These are phyloP conservation scores for Candida pseudofarinosa DNA, from an alignment of 805 yeast species.

Conservation along the genomic window DNA sequence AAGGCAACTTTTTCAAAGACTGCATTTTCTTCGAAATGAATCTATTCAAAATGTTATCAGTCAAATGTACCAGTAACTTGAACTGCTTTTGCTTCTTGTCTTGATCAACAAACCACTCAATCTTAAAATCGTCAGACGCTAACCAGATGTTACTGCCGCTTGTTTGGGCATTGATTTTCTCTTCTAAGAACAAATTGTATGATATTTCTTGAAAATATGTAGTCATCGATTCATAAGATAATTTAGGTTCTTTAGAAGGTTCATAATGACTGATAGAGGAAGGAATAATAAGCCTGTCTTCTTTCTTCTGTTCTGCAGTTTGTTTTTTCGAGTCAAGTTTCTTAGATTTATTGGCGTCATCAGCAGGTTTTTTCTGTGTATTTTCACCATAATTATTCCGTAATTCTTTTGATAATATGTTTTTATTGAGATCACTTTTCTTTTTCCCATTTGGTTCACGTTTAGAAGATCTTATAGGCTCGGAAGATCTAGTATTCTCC, in stretches of 20 bases:
- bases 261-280: slow-evolving; percentile 25
- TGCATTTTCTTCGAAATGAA: slow-evolving; percentile 48
- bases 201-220: slow-evolving; percentile 58
- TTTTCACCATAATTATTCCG: neutral
- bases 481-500: neutral
- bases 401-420: neutral
- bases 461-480: neutral
- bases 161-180: slow-evolving; percentile 34
- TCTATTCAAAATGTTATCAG: slow-evolving; percentile 46
- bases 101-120: slow-evolving; percentile 50
- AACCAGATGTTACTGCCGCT: slow-evolving; percentile 33
- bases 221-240: slow-evolving; percentile 46
- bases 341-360: neutral
- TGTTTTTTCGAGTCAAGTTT: neutral
- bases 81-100: slow-evolving; percentile 37
- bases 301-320: neutral
- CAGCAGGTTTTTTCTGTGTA: neutral
- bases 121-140: slow-evolving; percentile 38
- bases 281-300: slow-evolving; percentile 14
- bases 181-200: slow-evolving; percentile 60
- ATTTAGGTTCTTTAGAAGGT: slow-evolving; percentile 37
- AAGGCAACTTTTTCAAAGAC: slow-evolving; percentile 55
- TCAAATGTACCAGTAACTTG: slow-evolving; percentile 39
- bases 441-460: slow-evolving; percentile 2
- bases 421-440: neutral